These are phyloP conservation scores for Whalleya microplaca DNA, from an alignment of 2,329 filamentous ascomycete genomes.

Conservation along the genomic window DNA sequence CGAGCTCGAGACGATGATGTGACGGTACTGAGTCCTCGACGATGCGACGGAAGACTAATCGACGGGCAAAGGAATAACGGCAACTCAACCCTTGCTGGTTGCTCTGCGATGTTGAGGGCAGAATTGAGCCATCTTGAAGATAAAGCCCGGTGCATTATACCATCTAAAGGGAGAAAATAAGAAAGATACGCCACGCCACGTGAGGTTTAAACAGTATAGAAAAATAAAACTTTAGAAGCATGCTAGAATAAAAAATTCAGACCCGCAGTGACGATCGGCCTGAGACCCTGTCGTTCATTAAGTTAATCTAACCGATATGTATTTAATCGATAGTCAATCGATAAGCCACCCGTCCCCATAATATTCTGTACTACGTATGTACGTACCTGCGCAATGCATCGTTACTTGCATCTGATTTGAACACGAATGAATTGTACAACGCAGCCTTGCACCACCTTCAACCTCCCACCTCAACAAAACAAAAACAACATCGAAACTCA, in stretches of 20 bases:
- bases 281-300: too few species aligned
- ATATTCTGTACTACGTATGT: background rate
- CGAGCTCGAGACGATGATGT: constrained; percentile 12
- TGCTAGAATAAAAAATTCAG: constrained; percentile 3
- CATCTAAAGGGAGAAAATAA: constrained; percentile 1
- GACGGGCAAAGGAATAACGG: constrained; percentile 55
- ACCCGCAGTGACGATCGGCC: constrained; percentile 13
- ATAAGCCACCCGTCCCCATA: background rate
- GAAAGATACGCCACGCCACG: constrained; percentile 4
- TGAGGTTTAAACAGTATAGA: background rate
- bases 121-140: constrained; percentile 48
- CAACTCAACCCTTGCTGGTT: constrained; percentile 41
- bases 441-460: background rate
- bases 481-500: background rate
- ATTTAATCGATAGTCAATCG: too few species aligned
- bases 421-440: background rate
- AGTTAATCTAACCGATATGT: constrained; percentile 2
- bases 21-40: constrained; percentile 32
- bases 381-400: background rate
- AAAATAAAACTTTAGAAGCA: too few species aligned
- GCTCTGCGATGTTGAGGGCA: constrained; percentile 48
- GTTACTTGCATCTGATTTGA: background rate
- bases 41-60: constrained; percentile 39
- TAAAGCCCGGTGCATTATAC: constrained; percentile 49
- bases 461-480: constrained; percentile 6